Evolutionary conservation across 495 filamentous ascomycete genomes (phyloP).

Genomic region (Penicillium egyptiacum): DNA sequence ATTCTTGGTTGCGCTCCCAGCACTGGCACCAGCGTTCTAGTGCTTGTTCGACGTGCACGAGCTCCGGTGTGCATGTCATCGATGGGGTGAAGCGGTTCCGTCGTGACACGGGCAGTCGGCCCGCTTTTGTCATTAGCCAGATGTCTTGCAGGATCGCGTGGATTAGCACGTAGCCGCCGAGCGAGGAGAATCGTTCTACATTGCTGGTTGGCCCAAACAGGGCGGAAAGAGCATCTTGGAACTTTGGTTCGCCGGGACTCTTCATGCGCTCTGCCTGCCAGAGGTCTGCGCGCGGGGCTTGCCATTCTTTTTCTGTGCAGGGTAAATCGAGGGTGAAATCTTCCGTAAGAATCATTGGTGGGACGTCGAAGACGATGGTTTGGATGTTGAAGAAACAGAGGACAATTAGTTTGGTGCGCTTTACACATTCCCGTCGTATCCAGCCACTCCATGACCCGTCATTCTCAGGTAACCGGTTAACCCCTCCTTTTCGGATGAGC

Average conservation of each 20-base stretch:
- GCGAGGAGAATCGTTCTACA: conserved; percentile 48
- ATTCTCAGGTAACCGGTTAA: conserved; percentile 34
- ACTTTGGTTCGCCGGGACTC: conserved; percentile 29
- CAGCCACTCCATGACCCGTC: conserved; percentile 51
- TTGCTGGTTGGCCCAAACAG: conserved; percentile 28
- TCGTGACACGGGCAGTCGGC: conserved; percentile 42
- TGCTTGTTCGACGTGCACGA: conserved; percentile 57
- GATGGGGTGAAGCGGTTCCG: conserved; percentile 37
- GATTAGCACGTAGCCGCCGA: conserved; percentile 68
- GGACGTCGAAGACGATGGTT: conserved; percentile 50
- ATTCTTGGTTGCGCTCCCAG: conserved; percentile 58
- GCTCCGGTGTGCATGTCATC: conserved; percentile 47
- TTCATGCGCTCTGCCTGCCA: conserved; percentile 35
- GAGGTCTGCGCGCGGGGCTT: conserved; percentile 24
- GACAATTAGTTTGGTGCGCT: conserved; percentile 49
- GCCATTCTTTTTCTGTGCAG: conserved; percentile 46
- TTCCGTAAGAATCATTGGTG: conserved; percentile 57
- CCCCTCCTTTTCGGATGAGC: conserved; percentile 33
- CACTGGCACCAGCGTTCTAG: conserved; percentile 62
- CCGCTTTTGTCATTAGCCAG: conserved; percentile 62
- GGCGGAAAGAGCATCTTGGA: conserved; percentile 37
- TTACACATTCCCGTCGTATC: conserved; percentile 43
- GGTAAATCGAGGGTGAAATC: conserved; percentile 64
- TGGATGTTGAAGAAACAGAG: conserved; percentile 54
- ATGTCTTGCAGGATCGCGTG: conserved; percentile 70